These are phyloP conservation scores for Bothriochloa decipiens DNA, from an alignment of 176 grass and related monocot genomes.

Conservation along the genomic window DNA sequence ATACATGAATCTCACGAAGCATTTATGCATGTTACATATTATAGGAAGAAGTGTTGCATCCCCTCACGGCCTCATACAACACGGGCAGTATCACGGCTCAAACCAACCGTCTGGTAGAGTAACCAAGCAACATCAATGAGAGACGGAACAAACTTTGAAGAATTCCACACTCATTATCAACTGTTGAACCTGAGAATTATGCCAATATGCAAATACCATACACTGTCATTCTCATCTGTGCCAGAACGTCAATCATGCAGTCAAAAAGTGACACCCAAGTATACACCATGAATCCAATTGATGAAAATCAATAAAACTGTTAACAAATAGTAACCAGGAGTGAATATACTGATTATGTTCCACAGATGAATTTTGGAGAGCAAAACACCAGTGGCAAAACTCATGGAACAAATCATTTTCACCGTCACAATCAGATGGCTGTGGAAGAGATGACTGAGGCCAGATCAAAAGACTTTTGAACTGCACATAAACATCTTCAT, in stretches of 20 bases:
- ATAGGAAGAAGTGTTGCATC: no score
- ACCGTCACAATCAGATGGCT: not conserved
- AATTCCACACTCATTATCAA: not conserved
- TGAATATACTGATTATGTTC: constrained; percentile 8
- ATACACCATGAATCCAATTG: not conserved
- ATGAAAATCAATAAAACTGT: not conserved
- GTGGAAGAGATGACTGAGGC: constrained; percentile 5
- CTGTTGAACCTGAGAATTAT: not conserved
- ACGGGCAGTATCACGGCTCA: not conserved
- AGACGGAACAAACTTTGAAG: not conserved
- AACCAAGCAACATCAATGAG: not conserved
- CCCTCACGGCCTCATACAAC: no score
- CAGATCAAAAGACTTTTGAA: constrained; percentile 42
- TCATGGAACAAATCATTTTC: constrained; percentile 21
- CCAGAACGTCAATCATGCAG: not conserved
- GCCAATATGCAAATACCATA: not conserved
- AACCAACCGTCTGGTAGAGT: not conserved
- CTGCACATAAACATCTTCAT: constrained; percentile 39
- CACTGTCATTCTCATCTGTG: not conserved
- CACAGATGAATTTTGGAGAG: not conserved
- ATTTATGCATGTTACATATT: no score
- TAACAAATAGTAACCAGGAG: not conserved
- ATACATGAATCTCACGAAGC: no score
- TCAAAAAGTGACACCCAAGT: not conserved
- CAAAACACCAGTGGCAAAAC: constrained; percentile 1